Evolutionary conservation across 257 asterid species (phyloP), one percentile per base, ranked within the genome.

Genomic region (Przewalskia tangutica): DNA sequence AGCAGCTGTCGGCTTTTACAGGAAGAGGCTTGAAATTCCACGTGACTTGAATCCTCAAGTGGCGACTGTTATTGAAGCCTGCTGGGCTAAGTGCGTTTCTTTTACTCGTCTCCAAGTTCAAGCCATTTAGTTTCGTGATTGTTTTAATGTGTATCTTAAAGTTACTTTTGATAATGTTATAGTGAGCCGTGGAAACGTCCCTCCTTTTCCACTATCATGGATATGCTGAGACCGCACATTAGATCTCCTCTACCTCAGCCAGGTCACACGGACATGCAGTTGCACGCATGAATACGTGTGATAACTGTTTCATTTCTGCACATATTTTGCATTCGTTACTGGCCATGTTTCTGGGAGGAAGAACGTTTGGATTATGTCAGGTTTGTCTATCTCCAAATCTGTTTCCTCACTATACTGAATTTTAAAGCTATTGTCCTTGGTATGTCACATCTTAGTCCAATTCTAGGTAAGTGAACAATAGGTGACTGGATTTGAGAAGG

Each of bases 131-230:
- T 23, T 48, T 13, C 2, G 20, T 73, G 79, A 73, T 73, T 23
- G 42, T 48, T 73, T 48, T 48, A 17, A 23, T 75, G 44, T 75
- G 55, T 68, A 73, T 20, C 18, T 32, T 23, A 54, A 36, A 32
- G 48, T 83, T 40, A 8, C n/a, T 34, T 76, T 66, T 80, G 18
- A 76, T 75, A 67, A 32, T 82, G 36, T 81, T 90, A 92, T 94
- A 96, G 99, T 66, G 98, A 96, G 83, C 88, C 98, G 66, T 89
- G 99, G 97, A 92, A 90, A 81, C 93, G 99, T 59, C 98, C 99
- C 23, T 92, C 98, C 38, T 94, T 96, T 86, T 46, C 94, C 85
- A 85, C 83, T 87, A 87, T 96, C 84, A 94, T 96, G 98, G 98
- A 94, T 78, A 83, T 96, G 62, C 89, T 96, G 88, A 91, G 87